Percentiles rank a stretch among this genome's conserved stretches.
These are phyloP conservation scores for Elsinoe perseae DNA, from an alignment of 2,329 filamentous ascomycete species.

Conservation along the genomic window DNA sequence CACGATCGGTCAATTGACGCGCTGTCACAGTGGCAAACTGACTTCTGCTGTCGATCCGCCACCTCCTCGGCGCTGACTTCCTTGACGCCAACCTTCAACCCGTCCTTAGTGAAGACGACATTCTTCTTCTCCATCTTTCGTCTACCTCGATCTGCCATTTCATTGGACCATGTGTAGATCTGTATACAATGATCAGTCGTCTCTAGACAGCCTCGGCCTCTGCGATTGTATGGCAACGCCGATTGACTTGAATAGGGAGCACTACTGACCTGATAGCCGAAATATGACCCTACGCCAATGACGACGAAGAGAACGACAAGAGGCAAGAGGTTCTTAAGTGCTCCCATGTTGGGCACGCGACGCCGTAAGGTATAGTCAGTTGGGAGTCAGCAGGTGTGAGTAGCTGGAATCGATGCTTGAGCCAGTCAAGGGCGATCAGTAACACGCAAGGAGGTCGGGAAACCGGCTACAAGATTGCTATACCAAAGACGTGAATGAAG, in stretches of 20 bases:
- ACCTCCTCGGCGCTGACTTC: constrained; percentile 61
- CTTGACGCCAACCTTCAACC: constrained; percentile 61
- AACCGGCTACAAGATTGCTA: too few species aligned
- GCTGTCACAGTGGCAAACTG: constrained; percentile 18
- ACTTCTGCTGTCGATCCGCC: constrained; percentile 62
- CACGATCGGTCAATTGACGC: background rate
- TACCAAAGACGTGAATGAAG: background rate
- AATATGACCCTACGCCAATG: constrained; percentile 51
- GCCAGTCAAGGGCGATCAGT: too few species aligned
- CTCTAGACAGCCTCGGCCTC: too few species aligned
- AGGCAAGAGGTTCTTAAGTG: constrained; percentile 50
- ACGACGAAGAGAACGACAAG: constrained; percentile 57
- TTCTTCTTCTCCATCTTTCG: constrained; percentile 69
- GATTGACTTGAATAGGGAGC: too few species aligned
- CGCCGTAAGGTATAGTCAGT: background rate
- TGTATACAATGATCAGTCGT: constrained; percentile 20
- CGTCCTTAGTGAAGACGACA: constrained; percentile 67
- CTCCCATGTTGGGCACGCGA: constrained; percentile 29
- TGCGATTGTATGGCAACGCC: too few species aligned
- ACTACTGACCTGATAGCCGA: constrained; percentile 56
- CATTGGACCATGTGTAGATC: constrained; percentile 59
- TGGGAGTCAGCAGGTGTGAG: background rate
- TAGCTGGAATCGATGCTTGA: too few species aligned
- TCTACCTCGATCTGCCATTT: constrained; percentile 58
- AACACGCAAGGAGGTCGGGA: too few species aligned